Evolutionary conservation across 306 rosid species (phyloP), one percentile per base, ranked within the genome.

Genomic region (Luffa aegyptiaca): DNA sequence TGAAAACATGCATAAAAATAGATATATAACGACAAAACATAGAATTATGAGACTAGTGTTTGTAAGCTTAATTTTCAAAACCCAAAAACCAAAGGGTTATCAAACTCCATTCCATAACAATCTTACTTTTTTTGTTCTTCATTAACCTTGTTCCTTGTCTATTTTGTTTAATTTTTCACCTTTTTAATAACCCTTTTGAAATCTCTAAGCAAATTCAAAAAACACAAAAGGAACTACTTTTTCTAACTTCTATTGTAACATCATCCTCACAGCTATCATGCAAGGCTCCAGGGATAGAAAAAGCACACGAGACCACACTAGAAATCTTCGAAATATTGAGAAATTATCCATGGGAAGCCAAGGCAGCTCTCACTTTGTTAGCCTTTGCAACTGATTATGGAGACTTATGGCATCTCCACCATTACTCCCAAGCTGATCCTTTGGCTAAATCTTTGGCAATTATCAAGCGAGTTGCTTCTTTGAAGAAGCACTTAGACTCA

Each of bases 391-490:
- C 39, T 0, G 80, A 55, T 1, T 77, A 77, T 20, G 80, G 80
- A 17, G 80, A 77, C 9, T n/a, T 71, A 21, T 71, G 76, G 58
- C 77, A 71, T 46, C 77, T 71, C 21, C 13, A 71, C 41, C 80
- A 53, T 36, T 41, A 77, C 37, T 53, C 64, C 21, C 64, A 57
- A 9, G 3, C 51, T 0, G 80, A 71, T 26, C 77, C 77, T 26
- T 13, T 71, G 37, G 77, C 77, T 12, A 71, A 71, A 13, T 71
- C 77, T 2, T 42, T 77, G 53, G 80, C 80, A 4, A 21, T 58
- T 13, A 42, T 77, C 37, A 77, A 77, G 21, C 26, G 71, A 44
- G 80, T 77, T 0, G 41, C 41, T 57, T 2, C 6, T 0, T 26
- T 77, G 51, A 58, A 11, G 1, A 77, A 77, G 44, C 80, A 59